Conservation (phyloP, 306 rosid genomes). For the Cicer bijugum region DNA sequence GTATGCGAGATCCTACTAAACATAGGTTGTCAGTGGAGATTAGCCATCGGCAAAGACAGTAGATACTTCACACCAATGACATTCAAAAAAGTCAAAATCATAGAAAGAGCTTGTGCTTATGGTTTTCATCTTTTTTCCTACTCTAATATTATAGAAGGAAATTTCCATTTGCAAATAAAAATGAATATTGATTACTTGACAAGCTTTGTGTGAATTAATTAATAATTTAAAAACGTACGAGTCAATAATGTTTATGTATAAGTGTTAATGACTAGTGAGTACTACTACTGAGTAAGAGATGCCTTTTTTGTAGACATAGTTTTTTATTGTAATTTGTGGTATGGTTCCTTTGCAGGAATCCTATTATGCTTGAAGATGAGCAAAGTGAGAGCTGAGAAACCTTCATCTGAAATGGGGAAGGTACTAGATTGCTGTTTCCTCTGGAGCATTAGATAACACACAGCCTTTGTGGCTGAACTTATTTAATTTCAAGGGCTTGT, state of each 20-base stretch:
- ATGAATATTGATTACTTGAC: background rate
- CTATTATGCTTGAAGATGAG: constrained; percentile 84
- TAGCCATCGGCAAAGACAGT: no score
- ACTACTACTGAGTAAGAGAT: constrained; percentile 19
- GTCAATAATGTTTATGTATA: background rate
- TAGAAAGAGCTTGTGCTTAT: background rate
- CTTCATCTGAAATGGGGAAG: constrained; percentile 88
- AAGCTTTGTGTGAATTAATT: constrained; percentile 16
- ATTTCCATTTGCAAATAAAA: constrained; percentile 6
- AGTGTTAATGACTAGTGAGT: constrained; percentile 16
- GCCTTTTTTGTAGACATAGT: constrained; percentile 26
- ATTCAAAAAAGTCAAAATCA: background rate
- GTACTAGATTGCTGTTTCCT: constrained; percentile 50
- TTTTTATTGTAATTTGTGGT: constrained; percentile 8
- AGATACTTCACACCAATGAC: no score
- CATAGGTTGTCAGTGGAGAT: no score
- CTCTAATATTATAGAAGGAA: constrained; percentile 15
- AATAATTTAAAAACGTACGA: constrained; percentile 13
- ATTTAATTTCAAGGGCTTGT: constrained; percentile 3
- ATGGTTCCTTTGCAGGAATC: constrained; percentile 58
- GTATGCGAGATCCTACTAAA: no score
- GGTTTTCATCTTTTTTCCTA: constrained; percentile 17
- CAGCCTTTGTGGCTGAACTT: constrained; percentile 24
- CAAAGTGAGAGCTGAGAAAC: constrained; percentile 84
- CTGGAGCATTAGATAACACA: constrained; percentile 10